phyloP scores from a whole-genome alignment of 164 flowering plant species.

The Tetrastigma voinierianum region DNA sequence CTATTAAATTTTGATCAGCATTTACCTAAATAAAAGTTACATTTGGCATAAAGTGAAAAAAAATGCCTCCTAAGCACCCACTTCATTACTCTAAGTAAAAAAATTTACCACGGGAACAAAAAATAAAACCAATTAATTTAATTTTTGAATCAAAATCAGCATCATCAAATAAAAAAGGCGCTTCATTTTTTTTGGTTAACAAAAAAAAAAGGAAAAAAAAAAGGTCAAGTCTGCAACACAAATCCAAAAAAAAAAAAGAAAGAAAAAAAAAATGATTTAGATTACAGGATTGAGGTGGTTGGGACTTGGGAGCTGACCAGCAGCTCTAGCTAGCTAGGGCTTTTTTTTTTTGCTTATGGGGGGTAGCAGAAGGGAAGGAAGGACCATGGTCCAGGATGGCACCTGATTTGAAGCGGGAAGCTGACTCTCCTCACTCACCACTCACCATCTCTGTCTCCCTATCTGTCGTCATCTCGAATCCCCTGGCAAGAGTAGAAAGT shows the following conservation, averaged over 20 bases:
- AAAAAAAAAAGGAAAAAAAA: too few relatives aligned
- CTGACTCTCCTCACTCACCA: conserved; percentile 10
- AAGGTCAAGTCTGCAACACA: too few relatives aligned
- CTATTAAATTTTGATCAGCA: too few relatives aligned
- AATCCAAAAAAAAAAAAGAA: neutral
- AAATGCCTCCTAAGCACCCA: too few relatives aligned
- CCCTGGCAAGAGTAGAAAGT: conserved; percentile 26
- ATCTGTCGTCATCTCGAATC: conserved; percentile 20
- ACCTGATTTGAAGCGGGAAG: conserved; percentile 7
- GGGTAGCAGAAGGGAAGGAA: neutral
- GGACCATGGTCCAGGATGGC: conserved; percentile 11
- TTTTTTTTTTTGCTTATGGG: neutral
- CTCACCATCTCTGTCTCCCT: conserved; percentile 2
- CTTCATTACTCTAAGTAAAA: too few relatives aligned
- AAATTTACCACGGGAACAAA: too few relatives aligned
- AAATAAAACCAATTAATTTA: too few relatives aligned
- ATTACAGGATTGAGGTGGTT: neutral
- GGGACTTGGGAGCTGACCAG: conserved; percentile 5
- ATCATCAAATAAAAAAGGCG: too few relatives aligned
- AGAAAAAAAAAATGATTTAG: neutral
- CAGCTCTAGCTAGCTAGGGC: neutral
- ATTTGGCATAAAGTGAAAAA: too few relatives aligned
- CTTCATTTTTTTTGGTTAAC: too few relatives aligned
- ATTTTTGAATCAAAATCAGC: too few relatives aligned
- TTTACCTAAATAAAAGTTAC: too few relatives aligned